These are phyloP conservation scores for Colletotrichum gloeosporioides DNA, from an alignment of 2,329 filamentous ascomycete species.

Conservation along the genomic window DNA sequence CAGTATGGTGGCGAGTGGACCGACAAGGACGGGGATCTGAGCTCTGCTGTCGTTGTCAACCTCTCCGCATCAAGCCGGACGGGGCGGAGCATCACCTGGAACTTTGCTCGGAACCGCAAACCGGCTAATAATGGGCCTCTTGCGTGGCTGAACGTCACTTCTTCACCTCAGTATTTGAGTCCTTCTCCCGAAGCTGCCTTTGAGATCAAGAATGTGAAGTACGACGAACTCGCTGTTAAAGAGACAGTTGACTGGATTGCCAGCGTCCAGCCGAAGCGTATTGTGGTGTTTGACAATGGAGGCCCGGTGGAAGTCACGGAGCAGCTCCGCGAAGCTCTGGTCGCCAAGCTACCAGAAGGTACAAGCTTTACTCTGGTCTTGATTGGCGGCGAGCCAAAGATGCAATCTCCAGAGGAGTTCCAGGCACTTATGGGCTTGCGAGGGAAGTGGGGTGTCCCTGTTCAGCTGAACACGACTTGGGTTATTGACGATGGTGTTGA, in stretches of 20 bases:
- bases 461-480: slow-evolving; percentile 18
- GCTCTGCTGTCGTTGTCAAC: slow-evolving; percentile 35
- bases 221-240: not conserved
- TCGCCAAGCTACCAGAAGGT: not conserved
- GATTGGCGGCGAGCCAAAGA: not conserved
- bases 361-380: not conserved
- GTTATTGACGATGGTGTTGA: slow-evolving; percentile 10
- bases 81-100: slow-evolving; percentile 30
- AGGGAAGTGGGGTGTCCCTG: not conserved
- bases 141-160: slow-evolving; percentile 32
- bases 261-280: slow-evolving; percentile 3
- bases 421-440: not conserved
- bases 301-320: not conserved
- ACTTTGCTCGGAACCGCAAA: slow-evolving; percentile 24
- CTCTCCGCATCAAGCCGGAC: slow-evolving; percentile 35
- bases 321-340: not conserved
- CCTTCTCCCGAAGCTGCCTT: not conserved
- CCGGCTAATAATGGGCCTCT: slow-evolving; percentile 19
- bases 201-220: slow-evolving; percentile 14
- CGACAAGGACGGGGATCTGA: slow-evolving; percentile 34
- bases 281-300: slow-evolving; percentile 27
- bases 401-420: not conserved
- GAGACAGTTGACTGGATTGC: slow-evolving; percentile 18
- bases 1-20: slow-evolving; percentile 28
- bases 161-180: slow-evolving; percentile 13